Conservation (phyloP, 2,329 filamentous ascomycete genomes). For the Ramichloridium luteum region DNA sequence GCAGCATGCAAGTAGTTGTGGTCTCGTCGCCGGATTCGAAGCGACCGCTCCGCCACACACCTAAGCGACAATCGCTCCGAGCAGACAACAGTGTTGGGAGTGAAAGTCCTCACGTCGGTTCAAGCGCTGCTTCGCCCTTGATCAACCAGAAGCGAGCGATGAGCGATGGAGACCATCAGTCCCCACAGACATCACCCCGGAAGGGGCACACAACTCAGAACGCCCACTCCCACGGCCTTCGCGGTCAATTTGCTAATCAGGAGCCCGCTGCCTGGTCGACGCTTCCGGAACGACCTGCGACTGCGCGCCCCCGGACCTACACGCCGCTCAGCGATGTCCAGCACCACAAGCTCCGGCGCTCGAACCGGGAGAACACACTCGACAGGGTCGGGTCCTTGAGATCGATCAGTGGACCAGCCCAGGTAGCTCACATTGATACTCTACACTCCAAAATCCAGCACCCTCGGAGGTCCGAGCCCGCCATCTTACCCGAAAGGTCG, state of each 20-base stretch:
- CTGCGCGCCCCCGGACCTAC: neutral
- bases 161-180: no score
- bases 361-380: slow-evolving; percentile 9
- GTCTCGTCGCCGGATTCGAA: slow-evolving; percentile 9
- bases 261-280: no score
- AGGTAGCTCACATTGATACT: no score
- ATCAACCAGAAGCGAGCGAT: slow-evolving; percentile 12
- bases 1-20: slow-evolving; percentile 10
- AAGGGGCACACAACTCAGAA: no score
- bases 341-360: slow-evolving; percentile 9
- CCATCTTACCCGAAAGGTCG: no score
- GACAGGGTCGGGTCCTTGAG: slow-evolving; percentile 6
- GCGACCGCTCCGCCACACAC: slow-evolving; percentile 15
- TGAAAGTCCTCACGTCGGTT: slow-evolving; percentile 10
- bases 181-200: no score
- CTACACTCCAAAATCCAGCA: no score
- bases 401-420: no score
- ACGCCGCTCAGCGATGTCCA: slow-evolving; percentile 2
- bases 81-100: slow-evolving; percentile 11
- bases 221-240: no score
- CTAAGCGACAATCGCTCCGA: slow-evolving; percentile 16
- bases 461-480: no score
- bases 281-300: no score
- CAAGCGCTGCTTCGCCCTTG: slow-evolving; percentile 8
- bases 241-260: no score